A percentile compares a stretch with the other conserved stretches of the same genome.
Evolutionary conservation across 176 grass and related monocot species (phyloP).

Genomic region (Ananas comosus): DNA sequence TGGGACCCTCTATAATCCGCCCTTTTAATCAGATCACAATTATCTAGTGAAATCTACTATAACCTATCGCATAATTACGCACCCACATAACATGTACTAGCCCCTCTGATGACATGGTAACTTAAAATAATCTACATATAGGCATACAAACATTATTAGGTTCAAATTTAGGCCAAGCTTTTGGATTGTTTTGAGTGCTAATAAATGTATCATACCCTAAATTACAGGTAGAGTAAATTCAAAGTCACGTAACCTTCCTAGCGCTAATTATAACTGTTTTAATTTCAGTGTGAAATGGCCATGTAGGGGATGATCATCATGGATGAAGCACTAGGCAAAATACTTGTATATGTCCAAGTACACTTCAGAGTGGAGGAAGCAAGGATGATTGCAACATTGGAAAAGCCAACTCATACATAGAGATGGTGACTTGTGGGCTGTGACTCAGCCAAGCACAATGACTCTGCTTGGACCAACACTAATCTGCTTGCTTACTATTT

Average conservation of each 20-base stretch:
- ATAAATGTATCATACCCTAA: neutral
- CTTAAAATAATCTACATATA: too few species aligned
- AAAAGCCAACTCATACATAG: neutral
- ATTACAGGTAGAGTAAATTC: neutral
- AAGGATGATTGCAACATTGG: neutral
- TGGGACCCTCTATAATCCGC: too few species aligned
- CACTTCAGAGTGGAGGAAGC: neutral
- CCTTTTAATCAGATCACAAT: too few species aligned
- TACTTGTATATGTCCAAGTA: neutral
- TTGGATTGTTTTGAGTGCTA: too few species aligned
- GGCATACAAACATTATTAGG: too few species aligned
- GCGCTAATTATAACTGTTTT: neutral
- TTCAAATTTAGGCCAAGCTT: too few species aligned
- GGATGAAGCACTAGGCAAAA: neutral
- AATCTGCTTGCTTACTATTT: neutral
- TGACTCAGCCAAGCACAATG: slow-evolving; percentile 2
- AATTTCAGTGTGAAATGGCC: neutral
- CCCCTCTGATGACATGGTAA: too few species aligned
- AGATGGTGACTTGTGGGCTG: neutral
- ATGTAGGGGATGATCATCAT: neutral
- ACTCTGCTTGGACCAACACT: neutral
- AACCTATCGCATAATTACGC: too few species aligned
- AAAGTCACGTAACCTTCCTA: neutral
- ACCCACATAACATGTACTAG: too few species aligned
- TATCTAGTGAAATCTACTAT: too few species aligned